These are phyloP conservation scores for Mucor saturninus DNA, from an alignment of 371 early-diverging fungal genomes.

Conservation along the genomic window DNA sequence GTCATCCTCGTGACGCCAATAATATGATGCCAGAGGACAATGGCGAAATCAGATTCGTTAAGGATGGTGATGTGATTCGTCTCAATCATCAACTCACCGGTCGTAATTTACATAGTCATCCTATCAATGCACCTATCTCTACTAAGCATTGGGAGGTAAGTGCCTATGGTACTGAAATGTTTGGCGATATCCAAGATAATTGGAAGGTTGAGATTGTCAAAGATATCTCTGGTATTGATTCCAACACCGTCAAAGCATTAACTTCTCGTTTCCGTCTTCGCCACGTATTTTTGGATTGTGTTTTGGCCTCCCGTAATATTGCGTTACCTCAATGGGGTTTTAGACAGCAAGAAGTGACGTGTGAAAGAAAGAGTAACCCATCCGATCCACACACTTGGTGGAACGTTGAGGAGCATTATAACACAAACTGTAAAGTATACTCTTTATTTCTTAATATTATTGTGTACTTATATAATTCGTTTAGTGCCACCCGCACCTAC, in stretches of 20 bases:
- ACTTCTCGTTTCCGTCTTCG: conserved; percentile 89
- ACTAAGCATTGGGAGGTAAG: conserved; percentile 87
- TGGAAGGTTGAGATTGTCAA: conserved; percentile 91
- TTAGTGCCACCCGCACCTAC: conserved; percentile 64
- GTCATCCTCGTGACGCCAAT: conserved; percentile 24
- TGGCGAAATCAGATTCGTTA: conserved; percentile 51
- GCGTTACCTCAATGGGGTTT: conserved; percentile 98
- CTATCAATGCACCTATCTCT: conserved; percentile 82
- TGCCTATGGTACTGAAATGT: conserved; percentile 71
- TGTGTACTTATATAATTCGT: background rate
- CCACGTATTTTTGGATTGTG: conserved; percentile 78
- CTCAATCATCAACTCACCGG: conserved; percentile 76
- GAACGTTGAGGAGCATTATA: conserved; percentile 95
- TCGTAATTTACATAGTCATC: conserved; percentile 85
- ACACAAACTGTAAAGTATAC: conserved; percentile 53
- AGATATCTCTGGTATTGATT: conserved; percentile 45
- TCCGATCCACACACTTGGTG: conserved; percentile 74
- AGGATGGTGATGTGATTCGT: conserved; percentile 83
- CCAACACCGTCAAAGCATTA: conserved; percentile 66
- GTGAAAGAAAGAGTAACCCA: conserved; percentile 70
- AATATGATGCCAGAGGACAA: background rate
- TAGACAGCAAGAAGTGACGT: conserved; percentile 93
- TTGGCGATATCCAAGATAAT: conserved; percentile 82
- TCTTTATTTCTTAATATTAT: background rate
- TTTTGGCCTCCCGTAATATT: conserved; percentile 74